Conservation (phyloP, 2,329 filamentous ascomycete genomes). For the Fusarium neocosmosporiellum region DNA sequence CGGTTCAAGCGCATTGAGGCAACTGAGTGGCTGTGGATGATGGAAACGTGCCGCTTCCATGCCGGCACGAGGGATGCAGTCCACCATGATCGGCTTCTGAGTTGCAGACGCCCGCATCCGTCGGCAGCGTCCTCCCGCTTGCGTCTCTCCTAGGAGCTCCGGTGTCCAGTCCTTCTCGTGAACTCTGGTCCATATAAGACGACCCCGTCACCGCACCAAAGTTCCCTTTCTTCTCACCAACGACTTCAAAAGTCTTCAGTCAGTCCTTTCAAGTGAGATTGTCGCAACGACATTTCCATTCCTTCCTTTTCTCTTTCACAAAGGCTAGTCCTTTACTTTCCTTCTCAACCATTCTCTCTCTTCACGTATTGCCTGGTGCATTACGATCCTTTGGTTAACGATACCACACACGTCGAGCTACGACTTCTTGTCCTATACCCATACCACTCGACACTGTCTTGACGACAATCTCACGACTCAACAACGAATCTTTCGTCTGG, state of each 20-base stretch:
- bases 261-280: conserved; percentile 45
- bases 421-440: conserved; percentile 35
- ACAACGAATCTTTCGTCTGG: conserved; percentile 46
- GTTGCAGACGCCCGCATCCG: conserved; percentile 30
- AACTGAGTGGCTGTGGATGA: conserved; percentile 39
- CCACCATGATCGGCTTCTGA: conserved; percentile 29
- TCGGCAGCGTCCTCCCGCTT: conserved; percentile 31
- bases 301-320: conserved; percentile 38
- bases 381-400: conserved; percentile 38
- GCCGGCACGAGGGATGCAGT: conserved; percentile 34
- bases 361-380: conserved; percentile 44
- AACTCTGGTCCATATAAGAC: conserved; percentile 41
- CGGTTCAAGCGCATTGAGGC: conserved; percentile 32
- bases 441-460: conserved; percentile 43
- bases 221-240: conserved; percentile 31
- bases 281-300: conserved; percentile 45
- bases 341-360: conserved; percentile 31
- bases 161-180: conserved; percentile 32
- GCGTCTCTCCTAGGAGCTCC: conserved; percentile 22
- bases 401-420: conserved; percentile 30
- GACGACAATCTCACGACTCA: conserved; percentile 41
- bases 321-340: conserved; percentile 44
- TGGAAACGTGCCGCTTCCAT: conserved; percentile 45
- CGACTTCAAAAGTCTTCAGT: conserved; percentile 43
- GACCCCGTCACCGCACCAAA: conserved; percentile 21